phyloP scores from a whole-genome alignment of 768 basidiomycete genomes.

The Pisolithus sp. region DNA sequence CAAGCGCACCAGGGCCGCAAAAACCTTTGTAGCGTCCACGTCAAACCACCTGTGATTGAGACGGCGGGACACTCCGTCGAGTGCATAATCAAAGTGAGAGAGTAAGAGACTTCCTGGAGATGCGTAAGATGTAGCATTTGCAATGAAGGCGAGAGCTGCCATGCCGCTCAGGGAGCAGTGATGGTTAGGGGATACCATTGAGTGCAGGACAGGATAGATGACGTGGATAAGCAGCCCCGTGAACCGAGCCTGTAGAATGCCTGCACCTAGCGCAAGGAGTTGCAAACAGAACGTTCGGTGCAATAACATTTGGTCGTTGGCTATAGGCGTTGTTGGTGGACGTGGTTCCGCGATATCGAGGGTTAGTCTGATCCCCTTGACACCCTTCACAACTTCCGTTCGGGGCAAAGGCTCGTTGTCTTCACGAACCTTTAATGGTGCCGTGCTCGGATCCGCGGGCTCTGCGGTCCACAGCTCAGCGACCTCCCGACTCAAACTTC shows the following conservation, averaged over 20 bases:
- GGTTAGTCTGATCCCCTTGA: slow-evolving; percentile 56
- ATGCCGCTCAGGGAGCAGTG: slow-evolving; percentile 72
- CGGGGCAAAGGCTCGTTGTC: slow-evolving; percentile 33
- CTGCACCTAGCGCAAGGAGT: slow-evolving; percentile 61
- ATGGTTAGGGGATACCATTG: slow-evolving; percentile 65
- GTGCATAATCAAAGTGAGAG: slow-evolving; percentile 94
- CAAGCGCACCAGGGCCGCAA: slow-evolving; percentile 77
- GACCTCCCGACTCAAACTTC: slow-evolving; percentile 55
- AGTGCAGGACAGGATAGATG: slow-evolving; percentile 83
- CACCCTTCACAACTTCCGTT: slow-evolving; percentile 62
- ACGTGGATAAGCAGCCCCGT: slow-evolving; percentile 66
- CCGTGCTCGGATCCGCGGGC: slow-evolving; percentile 23
- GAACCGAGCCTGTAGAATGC: slow-evolving; percentile 70
- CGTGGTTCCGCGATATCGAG: slow-evolving; percentile 39
- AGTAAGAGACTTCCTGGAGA: slow-evolving; percentile 82
- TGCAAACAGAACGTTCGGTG: slow-evolving; percentile 69
- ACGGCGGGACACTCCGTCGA: slow-evolving; percentile 83
- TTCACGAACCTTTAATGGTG: slow-evolving; percentile 8
- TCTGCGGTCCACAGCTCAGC: slow-evolving; percentile 66
- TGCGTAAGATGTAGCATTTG: slow-evolving; percentile 79
- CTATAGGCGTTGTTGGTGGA: slow-evolving; percentile 19
- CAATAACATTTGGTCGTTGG: slow-evolving; percentile 51
- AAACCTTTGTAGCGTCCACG: slow-evolving; percentile 81
- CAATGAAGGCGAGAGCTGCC: slow-evolving; percentile 63
- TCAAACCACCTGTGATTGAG: slow-evolving; percentile 79